Evolutionary conservation across 1,139 yeast genomes (phyloP).

Genomic region (Taphrina flavorubra): DNA sequence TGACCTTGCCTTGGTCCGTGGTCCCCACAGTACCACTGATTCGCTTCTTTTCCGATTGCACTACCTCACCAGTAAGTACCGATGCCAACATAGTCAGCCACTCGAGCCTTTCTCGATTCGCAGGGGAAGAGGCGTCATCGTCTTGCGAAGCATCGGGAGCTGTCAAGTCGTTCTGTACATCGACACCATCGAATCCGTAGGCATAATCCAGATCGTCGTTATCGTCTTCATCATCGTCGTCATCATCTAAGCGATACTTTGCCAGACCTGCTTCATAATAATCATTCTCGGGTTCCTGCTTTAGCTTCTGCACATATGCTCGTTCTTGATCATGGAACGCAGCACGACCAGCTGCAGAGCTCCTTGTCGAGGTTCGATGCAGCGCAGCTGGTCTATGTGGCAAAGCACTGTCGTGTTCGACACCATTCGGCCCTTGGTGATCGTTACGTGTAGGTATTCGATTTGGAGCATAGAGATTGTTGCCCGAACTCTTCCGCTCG

Average conservation of each 20-base stretch:
- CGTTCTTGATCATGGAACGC: constrained; percentile 65
- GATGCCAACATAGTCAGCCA: constrained; percentile 95
- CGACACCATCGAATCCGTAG: constrained; percentile 46
- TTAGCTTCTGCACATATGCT: constrained; percentile 68
- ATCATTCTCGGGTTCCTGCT: constrained; percentile 69
- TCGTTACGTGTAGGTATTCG: constrained; percentile 19
- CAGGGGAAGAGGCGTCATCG: constrained; percentile 30
- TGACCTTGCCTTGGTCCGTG: constrained; percentile 48
- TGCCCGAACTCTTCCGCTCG: constrained; percentile 20
- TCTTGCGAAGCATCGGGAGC: constrained; percentile 12
- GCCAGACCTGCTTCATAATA: constrained; percentile 51
- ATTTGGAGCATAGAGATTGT: constrained; percentile 33
- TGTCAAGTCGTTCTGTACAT: constrained; percentile 18
- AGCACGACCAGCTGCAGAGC: constrained; percentile 44
- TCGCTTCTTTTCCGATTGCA: constrained; percentile 78
- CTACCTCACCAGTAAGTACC: constrained; percentile 93
- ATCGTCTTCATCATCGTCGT: constrained; percentile 39
- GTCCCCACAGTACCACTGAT: constrained; percentile 56
- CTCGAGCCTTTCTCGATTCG: constrained; percentile 69
- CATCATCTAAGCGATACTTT: constrained; percentile 42
- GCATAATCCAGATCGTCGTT: constrained; percentile 41
- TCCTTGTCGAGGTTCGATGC: constrained; percentile 30
- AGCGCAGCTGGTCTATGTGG: constrained; percentile 26
- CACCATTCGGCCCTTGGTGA: background rate
- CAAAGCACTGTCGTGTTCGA: background rate